Conservation (phyloP, 495 filamentous ascomycete species). For the Podospora fimiseda region DNA sequence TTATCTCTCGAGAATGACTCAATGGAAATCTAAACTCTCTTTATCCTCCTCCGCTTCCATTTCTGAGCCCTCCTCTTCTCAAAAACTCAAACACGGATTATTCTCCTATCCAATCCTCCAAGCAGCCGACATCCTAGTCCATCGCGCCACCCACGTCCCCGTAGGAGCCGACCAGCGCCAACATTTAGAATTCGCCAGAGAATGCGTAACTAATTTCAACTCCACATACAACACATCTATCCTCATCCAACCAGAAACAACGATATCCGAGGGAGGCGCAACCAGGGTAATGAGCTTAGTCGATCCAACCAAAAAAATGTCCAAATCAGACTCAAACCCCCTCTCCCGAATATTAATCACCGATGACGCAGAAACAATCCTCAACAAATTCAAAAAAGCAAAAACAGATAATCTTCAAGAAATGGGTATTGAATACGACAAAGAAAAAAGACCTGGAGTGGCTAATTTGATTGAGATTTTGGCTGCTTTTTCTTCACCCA, state of each 20-base stretch:
- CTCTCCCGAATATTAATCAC: conserved; percentile 75
- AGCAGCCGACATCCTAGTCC: conserved; percentile 87
- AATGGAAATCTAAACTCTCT: conserved; percentile 72
- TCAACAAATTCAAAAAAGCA: conserved; percentile 60
- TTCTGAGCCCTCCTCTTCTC: conserved; percentile 24
- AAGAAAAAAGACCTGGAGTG: conserved; percentile 64
- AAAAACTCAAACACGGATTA: conserved; percentile 80
- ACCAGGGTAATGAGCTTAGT: conserved; percentile 81
- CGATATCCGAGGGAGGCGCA: conserved; percentile 58
- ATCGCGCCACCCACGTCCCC: conserved; percentile 88
- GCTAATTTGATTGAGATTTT: conserved; percentile 79
- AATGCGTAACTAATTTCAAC: conserved; percentile 81
- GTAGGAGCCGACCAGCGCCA: conserved; percentile 91
- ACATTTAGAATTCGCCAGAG: conserved; percentile 85
- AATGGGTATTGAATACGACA: conserved; percentile 61
- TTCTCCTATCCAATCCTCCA: conserved; percentile 96
- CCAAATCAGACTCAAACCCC: conserved; percentile 70
- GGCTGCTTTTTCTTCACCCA: conserved; percentile 51
- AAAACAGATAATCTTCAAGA: conserved; percentile 63
- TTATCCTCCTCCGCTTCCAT: neutral
- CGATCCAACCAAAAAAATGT: conserved; percentile 78
- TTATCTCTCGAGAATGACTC: conserved; percentile 89
- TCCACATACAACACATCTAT: conserved; percentile 59
- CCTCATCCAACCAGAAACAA: conserved; percentile 56
- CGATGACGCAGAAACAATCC: conserved; percentile 55